Base-by-base conservation (phyloP, 2,329 filamentous ascomycete genomes). In the Stemphylium lycopersici region DNA sequence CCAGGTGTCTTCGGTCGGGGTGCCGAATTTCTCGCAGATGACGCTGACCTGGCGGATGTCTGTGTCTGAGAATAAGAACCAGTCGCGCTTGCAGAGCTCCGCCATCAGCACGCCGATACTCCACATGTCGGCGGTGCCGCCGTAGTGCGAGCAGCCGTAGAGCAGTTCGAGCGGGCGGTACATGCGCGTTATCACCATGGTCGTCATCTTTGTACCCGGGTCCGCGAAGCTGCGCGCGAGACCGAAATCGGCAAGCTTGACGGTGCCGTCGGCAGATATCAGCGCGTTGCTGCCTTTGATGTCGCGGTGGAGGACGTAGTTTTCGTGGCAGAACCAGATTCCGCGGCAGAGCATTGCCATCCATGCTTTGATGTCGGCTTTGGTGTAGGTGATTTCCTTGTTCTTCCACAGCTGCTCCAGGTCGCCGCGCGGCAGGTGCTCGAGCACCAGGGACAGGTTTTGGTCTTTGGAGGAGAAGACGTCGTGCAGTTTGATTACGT, bases 201-300 rank as follows among this genome's bases (percentile, higher is more conserved):
- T 87, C 1, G 93, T 97, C 95, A 99, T 99, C 65, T 84, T 83
- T 50, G 86, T 81, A 68, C 92, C 90, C 0, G 95, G 93, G 74
- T 99, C 95, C 6, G 91, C 89, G 74, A 97, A 97, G 56, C 84
- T 86, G 59, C 95, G 83, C 5, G 95, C 95, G 31, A 99, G 87
- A 82, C 95, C 95, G 68, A 99, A 99, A 88, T 99, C 95, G 32
- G 93, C 95, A 45, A 99, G 85, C 76, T 98, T 98, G 70, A 99
- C 87, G 70, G 93, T 90, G 43, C 95, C 93, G 72, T 96, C 90
- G 37, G 91, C 90, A 18, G 92, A 92, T 67, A 99, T 96, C 55
- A 99, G 83, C 77, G 98, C 80, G 79, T 99, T 99, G 84, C 98
- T 98, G 42, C 93, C 93, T 78, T 99, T 99, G 81, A 99, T 98